Conservation (phyloP, 306 rosid genomes). For the Inga leiocalycina region DNA sequence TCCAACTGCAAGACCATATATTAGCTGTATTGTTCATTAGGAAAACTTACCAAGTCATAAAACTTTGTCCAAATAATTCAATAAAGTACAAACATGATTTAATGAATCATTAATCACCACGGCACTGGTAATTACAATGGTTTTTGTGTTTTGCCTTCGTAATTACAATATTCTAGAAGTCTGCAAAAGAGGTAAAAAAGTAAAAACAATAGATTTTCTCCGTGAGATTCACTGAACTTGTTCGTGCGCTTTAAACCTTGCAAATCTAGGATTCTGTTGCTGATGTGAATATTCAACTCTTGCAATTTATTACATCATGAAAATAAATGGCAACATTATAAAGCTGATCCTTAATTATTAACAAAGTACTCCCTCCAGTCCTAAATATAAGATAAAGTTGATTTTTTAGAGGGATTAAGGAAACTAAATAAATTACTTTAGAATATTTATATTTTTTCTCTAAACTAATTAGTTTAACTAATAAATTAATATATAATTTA, state of each 20-base stretch:
- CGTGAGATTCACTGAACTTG: background rate
- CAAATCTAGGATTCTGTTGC: background rate
- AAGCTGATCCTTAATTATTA: background rate
- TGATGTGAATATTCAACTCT: background rate
- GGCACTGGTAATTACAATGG: background rate
- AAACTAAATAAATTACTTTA: no score
- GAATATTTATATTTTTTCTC: no score
- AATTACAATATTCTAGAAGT: background rate
- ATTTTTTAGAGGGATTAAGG: no score
- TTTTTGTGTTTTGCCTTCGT: no score
- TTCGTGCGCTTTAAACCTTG: background rate
- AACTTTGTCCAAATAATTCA: background rate
- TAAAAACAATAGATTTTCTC: background rate
- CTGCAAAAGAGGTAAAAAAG: background rate
- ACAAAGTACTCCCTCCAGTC: no score
- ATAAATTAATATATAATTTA: no score
- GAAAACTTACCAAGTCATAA: background rate
- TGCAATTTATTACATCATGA: background rate
- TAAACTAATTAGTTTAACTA: no score
- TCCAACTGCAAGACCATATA: background rate
- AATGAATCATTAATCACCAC: background rate
- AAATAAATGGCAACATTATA: background rate
- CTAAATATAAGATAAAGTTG: no score
- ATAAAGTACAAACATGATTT: background rate
- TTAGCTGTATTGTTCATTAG: background rate